A percentile compares a stretch with the other conserved stretches of the same genome.
Conservation (phyloP, 192 early-diverging fungal species). For the Chytriomyces sp. region DNA sequence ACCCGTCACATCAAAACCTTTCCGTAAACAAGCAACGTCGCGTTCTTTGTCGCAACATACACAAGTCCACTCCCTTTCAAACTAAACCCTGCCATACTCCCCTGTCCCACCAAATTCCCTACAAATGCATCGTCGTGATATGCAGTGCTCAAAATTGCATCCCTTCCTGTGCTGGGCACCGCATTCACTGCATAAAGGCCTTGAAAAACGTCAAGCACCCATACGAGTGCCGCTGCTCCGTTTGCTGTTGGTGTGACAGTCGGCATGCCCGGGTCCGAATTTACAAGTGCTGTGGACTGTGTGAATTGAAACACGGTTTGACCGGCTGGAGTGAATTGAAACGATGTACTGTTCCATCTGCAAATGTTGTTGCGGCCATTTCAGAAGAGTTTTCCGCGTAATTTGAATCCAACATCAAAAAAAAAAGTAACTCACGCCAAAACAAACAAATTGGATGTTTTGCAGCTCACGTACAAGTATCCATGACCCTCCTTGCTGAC, state of each 20-base stretch:
- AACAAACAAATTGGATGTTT: not conserved
- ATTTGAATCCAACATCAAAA: not conserved
- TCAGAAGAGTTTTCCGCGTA: not conserved
- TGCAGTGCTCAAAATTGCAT: slow-evolving; percentile 6
- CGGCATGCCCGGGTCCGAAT: slow-evolving; percentile 7
- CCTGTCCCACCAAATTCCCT: not conserved
- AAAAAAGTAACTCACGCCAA: not conserved
- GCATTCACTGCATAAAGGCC: slow-evolving; percentile 19
- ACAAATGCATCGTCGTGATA: slow-evolving; percentile 1
- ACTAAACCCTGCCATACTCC: slow-evolving; percentile 1
- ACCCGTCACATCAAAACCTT: not conserved
- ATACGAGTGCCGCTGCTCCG: not conserved
- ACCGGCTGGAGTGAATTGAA: not conserved
- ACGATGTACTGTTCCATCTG: slow-evolving; percentile 2
- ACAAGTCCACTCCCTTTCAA: slow-evolving; percentile 18
- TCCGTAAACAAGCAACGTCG: slow-evolving; percentile 6
- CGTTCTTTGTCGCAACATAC: slow-evolving; percentile 23
- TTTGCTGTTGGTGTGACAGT: not conserved
- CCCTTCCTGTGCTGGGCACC: not conserved
- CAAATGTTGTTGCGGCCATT: not conserved
- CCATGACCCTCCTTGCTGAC: not conserved
- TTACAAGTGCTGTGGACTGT: not conserved
- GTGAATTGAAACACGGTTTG: slow-evolving; percentile 2
- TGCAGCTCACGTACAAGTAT: slow-evolving; percentile 18
- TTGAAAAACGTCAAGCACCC: slow-evolving; percentile 14